These are phyloP conservation scores for Diaporthe citrichinensis DNA, from an alignment of 2,329 filamentous ascomycete species.

Conservation along the genomic window DNA sequence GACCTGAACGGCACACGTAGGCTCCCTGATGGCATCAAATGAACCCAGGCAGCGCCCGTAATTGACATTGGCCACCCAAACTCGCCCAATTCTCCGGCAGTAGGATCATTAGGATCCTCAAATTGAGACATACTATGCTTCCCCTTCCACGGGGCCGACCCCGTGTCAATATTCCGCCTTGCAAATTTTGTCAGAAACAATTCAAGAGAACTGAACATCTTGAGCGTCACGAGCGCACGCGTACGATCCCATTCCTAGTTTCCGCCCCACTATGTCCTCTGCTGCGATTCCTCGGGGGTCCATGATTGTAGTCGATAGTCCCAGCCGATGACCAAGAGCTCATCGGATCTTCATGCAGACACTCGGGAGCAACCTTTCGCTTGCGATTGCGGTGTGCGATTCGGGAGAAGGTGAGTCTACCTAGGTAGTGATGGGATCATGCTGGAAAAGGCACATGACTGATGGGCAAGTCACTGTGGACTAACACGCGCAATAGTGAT, in stretches of 20 bases:
- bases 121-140: neutral
- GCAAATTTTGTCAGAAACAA: conserved; percentile 7
- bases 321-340: neutral
- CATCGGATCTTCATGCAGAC: neutral
- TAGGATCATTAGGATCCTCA: neutral
- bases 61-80: neutral
- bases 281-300: no score
- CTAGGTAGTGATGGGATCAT: neutral
- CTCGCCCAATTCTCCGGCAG: neutral
- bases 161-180: neutral
- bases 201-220: conserved; percentile 18
- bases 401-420: neutral
- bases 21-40: neutral
- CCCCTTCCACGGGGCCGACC: neutral
- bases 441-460: neutral
- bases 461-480: no score
- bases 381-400: neutral
- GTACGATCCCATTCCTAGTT: neutral
- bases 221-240: conserved; percentile 11
- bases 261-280: neutral
- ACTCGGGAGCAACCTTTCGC: neutral
- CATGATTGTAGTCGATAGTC: neutral
- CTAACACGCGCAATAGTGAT: neutral
- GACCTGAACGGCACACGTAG: neutral
- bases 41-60: neutral